Percentiles rank a stretch among this genome's conserved stretches.
Conservation (phyloP, 1,284 basidiomycete genomes). For the Coniferiporia weirii region DNA sequence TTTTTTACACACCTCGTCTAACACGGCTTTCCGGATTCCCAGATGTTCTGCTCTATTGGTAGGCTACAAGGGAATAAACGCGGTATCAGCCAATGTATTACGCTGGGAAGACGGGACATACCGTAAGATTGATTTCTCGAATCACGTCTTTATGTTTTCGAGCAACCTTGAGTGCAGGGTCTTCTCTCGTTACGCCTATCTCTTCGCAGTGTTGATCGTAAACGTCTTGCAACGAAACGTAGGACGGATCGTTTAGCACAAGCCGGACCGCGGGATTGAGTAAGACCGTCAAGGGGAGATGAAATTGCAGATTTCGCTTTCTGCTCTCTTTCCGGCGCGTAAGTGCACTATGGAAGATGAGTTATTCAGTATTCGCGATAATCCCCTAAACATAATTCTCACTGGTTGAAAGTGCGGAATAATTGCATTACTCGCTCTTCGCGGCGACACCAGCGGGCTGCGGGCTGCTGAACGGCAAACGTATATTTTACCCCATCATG, state of each 20-base stretch:
- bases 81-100: constrained; percentile 5
- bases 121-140: constrained; percentile 47
- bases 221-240: constrained; percentile 89
- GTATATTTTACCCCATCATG: constrained; percentile 85
- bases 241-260: constrained; percentile 88
- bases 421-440: constrained; percentile 94
- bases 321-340: constrained; percentile 88
- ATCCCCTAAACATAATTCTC: constrained; percentile 22
- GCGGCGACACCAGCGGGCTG: constrained; percentile 81
- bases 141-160: constrained; percentile 77
- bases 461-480: constrained; percentile 91
- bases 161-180: constrained; percentile 79
- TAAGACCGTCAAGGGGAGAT: constrained; percentile 84
- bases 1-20: constrained; percentile 88
- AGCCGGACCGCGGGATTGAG: constrained; percentile 83
- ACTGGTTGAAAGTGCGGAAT: constrained; percentile 92
- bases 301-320: constrained; percentile 89
- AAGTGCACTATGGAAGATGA: constrained; percentile 53
- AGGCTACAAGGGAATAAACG: constrained; percentile 30
- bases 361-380: neutral
- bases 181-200: constrained; percentile 78
- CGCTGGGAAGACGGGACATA: constrained; percentile 27
- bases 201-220: constrained; percentile 87
- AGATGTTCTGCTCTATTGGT: constrained; percentile 66
- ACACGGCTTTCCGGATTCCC: constrained; percentile 80